These are phyloP conservation scores for Blastocystis sp. DNA, from an alignment of 352 stramenopile species.

Conservation along the genomic window DNA sequence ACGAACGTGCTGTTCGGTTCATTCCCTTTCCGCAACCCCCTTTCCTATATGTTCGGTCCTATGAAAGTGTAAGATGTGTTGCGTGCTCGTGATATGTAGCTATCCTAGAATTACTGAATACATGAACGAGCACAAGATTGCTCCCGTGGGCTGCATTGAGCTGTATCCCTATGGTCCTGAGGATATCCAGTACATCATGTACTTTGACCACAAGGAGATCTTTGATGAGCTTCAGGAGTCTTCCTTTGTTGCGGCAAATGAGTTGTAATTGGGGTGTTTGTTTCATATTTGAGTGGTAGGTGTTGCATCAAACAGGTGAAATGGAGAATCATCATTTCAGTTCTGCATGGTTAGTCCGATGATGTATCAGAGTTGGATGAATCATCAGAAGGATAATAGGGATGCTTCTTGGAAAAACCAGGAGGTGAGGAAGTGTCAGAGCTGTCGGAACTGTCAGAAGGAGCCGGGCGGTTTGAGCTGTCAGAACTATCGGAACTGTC, in stretches of 20 bases:
- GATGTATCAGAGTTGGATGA: no score
- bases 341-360: no score
- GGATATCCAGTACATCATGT: conserved; percentile 52
- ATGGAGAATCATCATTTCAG: no score
- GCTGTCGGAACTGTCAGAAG: no score
- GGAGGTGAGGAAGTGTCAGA: no score
- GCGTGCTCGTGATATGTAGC: not conserved
- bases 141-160: conserved; percentile 38
- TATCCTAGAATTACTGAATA: conserved; percentile 42
- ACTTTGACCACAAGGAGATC: conserved; percentile 30
- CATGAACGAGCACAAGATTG: not conserved
- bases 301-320: no score
- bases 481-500: no score
- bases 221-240: conserved; percentile 24
- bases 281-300: not conserved
- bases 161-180: conserved; percentile 12
- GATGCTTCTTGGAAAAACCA: no score
- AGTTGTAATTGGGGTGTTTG: conserved; percentile 28
- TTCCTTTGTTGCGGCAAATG: conserved; percentile 40
- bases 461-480: no score
- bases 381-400: no score
- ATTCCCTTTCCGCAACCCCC: conserved; percentile 14
- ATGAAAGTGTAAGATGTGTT: conserved; percentile 28
- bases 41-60: conserved; percentile 33
- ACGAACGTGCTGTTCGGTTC: not conserved